Percentiles rank a stretch among this genome's conserved stretches.
These are phyloP conservation scores for Solanum rostratum DNA, from an alignment of 257 asterid species.

Conservation along the genomic window DNA sequence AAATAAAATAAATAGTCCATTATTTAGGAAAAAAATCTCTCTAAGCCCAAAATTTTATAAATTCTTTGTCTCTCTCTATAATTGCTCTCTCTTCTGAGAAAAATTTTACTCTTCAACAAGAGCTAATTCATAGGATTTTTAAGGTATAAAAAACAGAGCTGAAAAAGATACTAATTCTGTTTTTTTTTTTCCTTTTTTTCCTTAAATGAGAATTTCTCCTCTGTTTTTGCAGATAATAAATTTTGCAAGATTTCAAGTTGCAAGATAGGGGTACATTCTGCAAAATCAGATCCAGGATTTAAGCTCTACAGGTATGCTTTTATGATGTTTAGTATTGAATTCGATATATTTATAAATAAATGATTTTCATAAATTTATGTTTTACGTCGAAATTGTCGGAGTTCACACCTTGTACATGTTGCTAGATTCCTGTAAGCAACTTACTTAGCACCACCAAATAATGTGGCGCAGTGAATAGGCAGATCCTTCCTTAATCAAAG, in stretches of 20 bases:
- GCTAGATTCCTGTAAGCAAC: too few species aligned
- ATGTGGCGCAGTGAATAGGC: too few species aligned
- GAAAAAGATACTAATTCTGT: too few species aligned
- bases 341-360: too few species aligned
- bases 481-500: too few species aligned
- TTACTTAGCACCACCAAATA: too few species aligned
- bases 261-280: neutral
- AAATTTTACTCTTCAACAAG: slow-evolving; percentile 1
- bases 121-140: neutral
- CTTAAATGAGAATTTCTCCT: neutral
- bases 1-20: neutral
- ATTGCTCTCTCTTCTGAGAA: neutral
- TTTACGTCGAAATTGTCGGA: too few species aligned
- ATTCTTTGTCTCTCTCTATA: neutral
- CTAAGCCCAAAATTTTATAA: neutral
- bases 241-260: neutral
- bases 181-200: neutral
- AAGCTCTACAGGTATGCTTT: too few species aligned
- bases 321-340: too few species aligned
- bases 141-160: neutral
- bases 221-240: too few species aligned
- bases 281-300: neutral
- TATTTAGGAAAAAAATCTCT: neutral
- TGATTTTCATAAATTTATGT: too few species aligned
- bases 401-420: too few species aligned